These are phyloP conservation scores for Dictyostelium discoideum DNA, from an alignment of 78 protist genomes.

Conservation along the genomic window dicty_2.7 NC_007091.3:3838501-3839000, in stretches of 20 bases:
- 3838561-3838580: background rate
- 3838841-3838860: slow-evolving; percentile 39
- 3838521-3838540: too few species aligned
- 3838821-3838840: slow-evolving; percentile 62
- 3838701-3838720: slow-evolving; percentile 34
- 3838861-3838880: too few species aligned
- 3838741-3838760: slow-evolving; percentile 40
- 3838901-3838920: background rate
- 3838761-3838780: slow-evolving; percentile 53
- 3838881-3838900: too few species aligned
- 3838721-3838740: background rate
- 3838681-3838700: slow-evolving; percentile 15
- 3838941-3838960: background rate
- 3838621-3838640: background rate
- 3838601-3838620: background rate
- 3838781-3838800: slow-evolving; percentile 71
- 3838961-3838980: slow-evolving; percentile 41
- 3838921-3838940: background rate
- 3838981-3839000: slow-evolving; percentile 26
- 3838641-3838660: background rate
- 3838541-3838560: too few species aligned
- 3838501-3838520: too few species aligned
- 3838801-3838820: slow-evolving; percentile 65
- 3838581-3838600: background rate
- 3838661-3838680: background rate